Base-by-base conservation (phyloP, 345 rosid species). In the Sapria himalayana region DNA sequence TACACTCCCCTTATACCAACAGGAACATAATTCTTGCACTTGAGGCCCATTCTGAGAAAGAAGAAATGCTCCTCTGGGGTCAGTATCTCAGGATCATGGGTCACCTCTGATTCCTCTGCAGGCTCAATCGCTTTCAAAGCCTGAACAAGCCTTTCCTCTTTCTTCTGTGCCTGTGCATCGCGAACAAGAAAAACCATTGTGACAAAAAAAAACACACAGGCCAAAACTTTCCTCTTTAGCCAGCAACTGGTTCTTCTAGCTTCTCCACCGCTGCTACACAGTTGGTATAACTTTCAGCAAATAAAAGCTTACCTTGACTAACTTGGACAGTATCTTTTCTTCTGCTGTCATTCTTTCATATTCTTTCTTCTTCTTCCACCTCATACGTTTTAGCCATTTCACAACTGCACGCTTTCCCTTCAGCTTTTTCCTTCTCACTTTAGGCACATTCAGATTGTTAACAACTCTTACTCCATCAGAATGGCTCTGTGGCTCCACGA, bases 321-420 rank as follows among this genome's bases (percentile, higher is more conserved):
- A 58, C 56, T 89, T 89, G 71, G 56, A 74, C 23, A 82, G 49
- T 46, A 79, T 37, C 48, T 74, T 84, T 58, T 89, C 92, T 61
- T 84, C 95, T 2, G 62, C 42, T 14, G 92, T 89, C 99, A 89
- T 79, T 59, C 93, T 74, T 56, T 70, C 77, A 22, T 58, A 67
- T 29, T 77, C 92, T 66, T 74, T 89, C 77, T 77, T 84, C 62
- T 82, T 91, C 78, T 91, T 84, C 76, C 79, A 80, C 53, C 93
- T 68, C 62, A 89, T 76, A 61, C 52, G 66, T 64, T 79, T 89
- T 4, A 89, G 62, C 95, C 92, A 82, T 64, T 75, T 67, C 10
- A 79, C 86, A 20, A 84, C 84, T 7, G 84, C 92, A n/a, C 93
- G 65, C 51, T 82, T 84, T 19, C 93, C 92, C 43, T 82, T 89